These are phyloP conservation scores for Argentina anserina DNA, from an alignment of 306 rosid species.

Conservation along the genomic window DNA sequence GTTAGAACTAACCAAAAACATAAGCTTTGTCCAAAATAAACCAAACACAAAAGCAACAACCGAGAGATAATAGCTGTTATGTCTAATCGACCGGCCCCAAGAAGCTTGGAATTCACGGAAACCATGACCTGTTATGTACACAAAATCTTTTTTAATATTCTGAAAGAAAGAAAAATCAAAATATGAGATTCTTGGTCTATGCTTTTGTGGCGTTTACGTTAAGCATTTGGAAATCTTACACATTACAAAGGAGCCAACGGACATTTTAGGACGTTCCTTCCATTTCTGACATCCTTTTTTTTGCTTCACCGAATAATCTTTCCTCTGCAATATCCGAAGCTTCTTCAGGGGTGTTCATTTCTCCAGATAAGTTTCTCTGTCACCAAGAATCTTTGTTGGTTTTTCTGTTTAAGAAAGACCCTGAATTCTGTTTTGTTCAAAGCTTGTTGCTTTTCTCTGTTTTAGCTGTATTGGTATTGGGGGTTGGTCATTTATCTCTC, in stretches of 20 bases:
- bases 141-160: not conserved
- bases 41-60: not conserved
- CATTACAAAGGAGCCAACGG: conserved; percentile 27
- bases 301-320: conserved; percentile 6
- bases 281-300: conserved; percentile 25
- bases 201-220: conserved; percentile 63
- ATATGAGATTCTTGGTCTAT: not conserved
- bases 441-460: not conserved
- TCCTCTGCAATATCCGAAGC: conserved; percentile 33
- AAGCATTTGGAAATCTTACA: conserved; percentile 38
- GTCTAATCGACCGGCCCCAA: conserved; percentile 7
- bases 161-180: not conserved
- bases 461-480: conserved; percentile 13
- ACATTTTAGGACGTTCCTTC: conserved; percentile 16
- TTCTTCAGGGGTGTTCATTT: conserved; percentile 18
- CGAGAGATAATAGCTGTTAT: too few relatives aligned
- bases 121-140: too few relatives aligned
- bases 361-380: conserved; percentile 46
- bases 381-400: not conserved
- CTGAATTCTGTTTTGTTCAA: conserved; percentile 9
- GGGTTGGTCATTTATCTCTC: conserved; percentile 35
- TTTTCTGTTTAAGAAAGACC: not conserved
- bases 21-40: not conserved
- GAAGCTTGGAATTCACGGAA: conserved; percentile 33
- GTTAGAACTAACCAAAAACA: not conserved